phyloP scores from a whole-genome alignment of 805 yeast genomes.

The Maudiozyma saulgeensis region DNA sequence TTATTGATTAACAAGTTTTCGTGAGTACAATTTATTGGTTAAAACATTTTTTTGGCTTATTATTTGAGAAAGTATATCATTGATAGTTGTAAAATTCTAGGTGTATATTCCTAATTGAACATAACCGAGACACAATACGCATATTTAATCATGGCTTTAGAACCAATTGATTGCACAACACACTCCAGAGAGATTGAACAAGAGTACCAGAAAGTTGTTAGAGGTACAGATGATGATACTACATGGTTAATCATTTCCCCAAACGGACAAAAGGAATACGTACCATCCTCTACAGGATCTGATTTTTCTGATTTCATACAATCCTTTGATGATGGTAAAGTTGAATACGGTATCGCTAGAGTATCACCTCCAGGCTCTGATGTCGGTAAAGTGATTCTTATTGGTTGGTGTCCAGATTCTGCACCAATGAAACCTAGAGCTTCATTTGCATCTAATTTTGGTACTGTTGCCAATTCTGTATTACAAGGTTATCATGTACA shows the following conservation, averaged over 20 bases:
- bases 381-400: constrained; percentile 68
- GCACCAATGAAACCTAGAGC: constrained; percentile 72
- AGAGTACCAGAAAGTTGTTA: constrained; percentile 68
- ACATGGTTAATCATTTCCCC: constrained; percentile 80
- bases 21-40: no score
- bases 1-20: no score
- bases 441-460: constrained; percentile 68
- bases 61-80: no score
- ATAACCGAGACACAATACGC: no score
- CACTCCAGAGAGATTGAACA: constrained; percentile 68
- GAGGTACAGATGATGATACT: constrained; percentile 52
- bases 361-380: constrained; percentile 88
- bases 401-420: constrained; percentile 97
- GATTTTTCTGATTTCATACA: constrained; percentile 69
- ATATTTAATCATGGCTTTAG: constrained; percentile 26
- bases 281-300: constrained; percentile 42
- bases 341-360: constrained; percentile 84
- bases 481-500: constrained; percentile 88
- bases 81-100: no score
- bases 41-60: no score
- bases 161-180: constrained; percentile 48
- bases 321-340: constrained; percentile 75
- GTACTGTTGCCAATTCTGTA: constrained; percentile 54
- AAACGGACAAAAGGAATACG: constrained; percentile 39
- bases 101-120: no score